phyloP scores from a whole-genome alignment of 1,284 basidiomycete species.

The Anthracocystis walkeri region DNA sequence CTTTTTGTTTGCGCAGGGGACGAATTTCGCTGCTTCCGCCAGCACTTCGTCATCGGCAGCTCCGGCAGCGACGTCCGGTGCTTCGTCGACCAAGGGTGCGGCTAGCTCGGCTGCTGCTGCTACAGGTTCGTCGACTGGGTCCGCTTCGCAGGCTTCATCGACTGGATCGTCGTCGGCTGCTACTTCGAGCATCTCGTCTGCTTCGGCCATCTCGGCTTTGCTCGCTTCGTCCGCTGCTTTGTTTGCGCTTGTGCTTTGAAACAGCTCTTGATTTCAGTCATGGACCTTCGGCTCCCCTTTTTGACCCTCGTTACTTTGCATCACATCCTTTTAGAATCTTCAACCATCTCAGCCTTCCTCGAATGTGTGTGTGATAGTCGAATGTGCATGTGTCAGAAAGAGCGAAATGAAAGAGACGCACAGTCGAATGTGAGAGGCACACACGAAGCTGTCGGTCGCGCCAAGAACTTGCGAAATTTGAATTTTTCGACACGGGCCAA shows the following conservation, averaged over 20 bases:
- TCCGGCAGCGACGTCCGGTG: not conserved
- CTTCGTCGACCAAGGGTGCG: slow-evolving; percentile 1
- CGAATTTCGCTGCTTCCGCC: slow-evolving; percentile 18
- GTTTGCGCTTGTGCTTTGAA: slow-evolving; percentile 19
- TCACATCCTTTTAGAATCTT: not conserved
- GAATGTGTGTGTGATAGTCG: not conserved
- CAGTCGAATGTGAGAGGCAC: no score
- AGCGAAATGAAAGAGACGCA: slow-evolving; percentile 2
- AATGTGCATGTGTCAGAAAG: not conserved
- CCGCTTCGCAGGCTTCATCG: slow-evolving; percentile 8
- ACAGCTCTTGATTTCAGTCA: not conserved
- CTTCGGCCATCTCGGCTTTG: slow-evolving; percentile 15
- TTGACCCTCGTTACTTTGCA: not conserved
- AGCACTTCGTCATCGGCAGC: slow-evolving; percentile 12
- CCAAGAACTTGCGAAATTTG: no score
- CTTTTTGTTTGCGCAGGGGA: slow-evolving; percentile 43
- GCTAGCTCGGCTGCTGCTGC: slow-evolving; percentile 4
- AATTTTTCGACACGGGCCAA: no score
- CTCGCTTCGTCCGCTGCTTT: slow-evolving; percentile 27
- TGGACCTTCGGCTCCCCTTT: not conserved
- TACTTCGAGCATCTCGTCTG: slow-evolving; percentile 1
- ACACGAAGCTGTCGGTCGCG: no score
- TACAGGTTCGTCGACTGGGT: not conserved
- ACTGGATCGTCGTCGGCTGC: slow-evolving; percentile 8
- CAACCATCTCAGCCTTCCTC: not conserved